Evolutionary conservation across 2,329 filamentous ascomycete genomes (phyloP).

Genomic region (Coniella vitis): DNA sequence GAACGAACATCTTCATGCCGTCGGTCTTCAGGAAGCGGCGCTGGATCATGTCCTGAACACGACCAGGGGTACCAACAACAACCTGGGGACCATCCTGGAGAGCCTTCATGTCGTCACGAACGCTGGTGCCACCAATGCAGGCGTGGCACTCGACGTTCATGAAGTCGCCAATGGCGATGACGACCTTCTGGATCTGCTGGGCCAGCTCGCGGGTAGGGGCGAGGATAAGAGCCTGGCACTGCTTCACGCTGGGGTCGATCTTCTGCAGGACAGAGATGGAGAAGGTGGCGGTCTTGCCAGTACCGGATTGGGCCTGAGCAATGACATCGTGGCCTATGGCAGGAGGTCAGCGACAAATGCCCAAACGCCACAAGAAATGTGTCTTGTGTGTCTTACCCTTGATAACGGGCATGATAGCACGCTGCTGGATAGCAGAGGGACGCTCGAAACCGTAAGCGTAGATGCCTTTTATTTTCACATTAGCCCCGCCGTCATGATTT

Average conservation of each 20-base stretch:
- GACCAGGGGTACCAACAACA: slow-evolving; percentile 93
- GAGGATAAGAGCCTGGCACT: slow-evolving; percentile 90
- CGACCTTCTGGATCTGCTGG: slow-evolving; percentile 95
- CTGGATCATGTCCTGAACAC: slow-evolving; percentile 66
- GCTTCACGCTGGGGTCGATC: slow-evolving; percentile 86
- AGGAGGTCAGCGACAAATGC: slow-evolving; percentile 14
- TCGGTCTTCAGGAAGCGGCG: slow-evolving; percentile 50
- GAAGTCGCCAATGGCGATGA: slow-evolving; percentile 99
- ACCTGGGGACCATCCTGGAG: slow-evolving; percentile 97
- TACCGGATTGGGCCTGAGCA: slow-evolving; percentile 97
- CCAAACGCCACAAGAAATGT: background rate
- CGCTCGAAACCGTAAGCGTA: slow-evolving; percentile 99
- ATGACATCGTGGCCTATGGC: slow-evolving; percentile 88
- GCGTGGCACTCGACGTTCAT: slow-evolving; percentile 99
- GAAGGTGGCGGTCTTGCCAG: slow-evolving; percentile 94
- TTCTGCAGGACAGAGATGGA: slow-evolving; percentile 94
- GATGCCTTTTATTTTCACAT: slow-evolving; percentile 53
- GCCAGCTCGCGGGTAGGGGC: slow-evolving; percentile 95
- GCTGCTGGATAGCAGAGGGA: slow-evolving; percentile 98
- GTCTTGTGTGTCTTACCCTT: slow-evolving; percentile 63
- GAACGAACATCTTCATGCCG: slow-evolving; percentile 58
- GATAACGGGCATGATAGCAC: slow-evolving; percentile 99
- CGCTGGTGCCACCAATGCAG: slow-evolving; percentile 96
- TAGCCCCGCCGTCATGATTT: slow-evolving; percentile 19
- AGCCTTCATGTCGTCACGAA: slow-evolving; percentile 95